Evolutionary conservation across 129 eudicot genomes (phyloP).

Genomic region (Calendula officinalis): DNA sequence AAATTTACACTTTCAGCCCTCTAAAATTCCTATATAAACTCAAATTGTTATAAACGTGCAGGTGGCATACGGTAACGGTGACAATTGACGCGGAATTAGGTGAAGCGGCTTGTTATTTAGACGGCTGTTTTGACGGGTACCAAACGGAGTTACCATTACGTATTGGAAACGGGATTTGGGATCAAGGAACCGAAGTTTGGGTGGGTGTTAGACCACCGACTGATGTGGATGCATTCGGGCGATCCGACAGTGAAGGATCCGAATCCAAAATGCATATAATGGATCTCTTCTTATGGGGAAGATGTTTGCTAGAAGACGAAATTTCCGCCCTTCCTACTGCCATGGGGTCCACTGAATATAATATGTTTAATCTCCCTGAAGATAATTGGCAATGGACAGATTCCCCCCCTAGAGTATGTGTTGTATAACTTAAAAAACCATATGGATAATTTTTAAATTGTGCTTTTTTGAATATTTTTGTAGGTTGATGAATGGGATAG

Average conservation of each 20-base stretch:
- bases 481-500: conserved; percentile 99
- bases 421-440: background rate
- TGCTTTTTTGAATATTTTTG: background rate
- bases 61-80: conserved; percentile 98
- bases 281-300: conserved; percentile 99
- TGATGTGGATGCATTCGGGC: conserved; percentile 88
- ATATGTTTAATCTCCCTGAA: conserved; percentile 68
- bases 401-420: conserved; percentile 86
- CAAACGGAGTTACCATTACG: conserved; percentile 72
- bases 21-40: too few species aligned
- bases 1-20: too few species aligned
- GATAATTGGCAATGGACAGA: conserved; percentile 98
- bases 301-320: conserved; percentile 93
- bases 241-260: conserved; percentile 95
- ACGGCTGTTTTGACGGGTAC: conserved; percentile 91
- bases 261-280: conserved; percentile 95
- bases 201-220: conserved; percentile 90
- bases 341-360: conserved; percentile 67
- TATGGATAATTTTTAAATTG: too few species aligned
- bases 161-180: conserved; percentile 72
- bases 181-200: conserved; percentile 91
- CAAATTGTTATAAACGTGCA: conserved; percentile 22
- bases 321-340: conserved; percentile 77
- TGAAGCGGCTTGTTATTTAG: conserved; percentile 91
- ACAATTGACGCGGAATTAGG: conserved; percentile 94